phyloP scores from a whole-genome alignment of 345 rosid species.

The Fremontodendron californicum region DNA sequence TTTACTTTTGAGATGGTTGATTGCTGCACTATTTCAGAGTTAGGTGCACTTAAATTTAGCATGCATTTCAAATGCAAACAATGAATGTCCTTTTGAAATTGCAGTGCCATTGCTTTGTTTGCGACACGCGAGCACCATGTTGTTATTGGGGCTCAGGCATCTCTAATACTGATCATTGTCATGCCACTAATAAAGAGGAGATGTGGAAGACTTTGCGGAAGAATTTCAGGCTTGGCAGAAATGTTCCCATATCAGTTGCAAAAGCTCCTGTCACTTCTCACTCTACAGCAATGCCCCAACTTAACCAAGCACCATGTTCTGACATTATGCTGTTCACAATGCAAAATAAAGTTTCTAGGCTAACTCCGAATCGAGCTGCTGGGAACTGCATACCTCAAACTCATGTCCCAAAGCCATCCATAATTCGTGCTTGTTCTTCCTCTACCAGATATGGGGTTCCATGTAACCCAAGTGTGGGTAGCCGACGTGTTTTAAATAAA shows the following conservation, averaged over 20 bases:
- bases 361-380: not conserved
- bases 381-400: constrained; percentile 18
- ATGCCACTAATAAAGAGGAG: constrained; percentile 69
- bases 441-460: constrained; percentile 26
- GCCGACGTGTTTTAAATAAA: constrained; percentile 19
- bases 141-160: constrained; percentile 49
- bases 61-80: not conserved
- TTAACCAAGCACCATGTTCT: constrained; percentile 21
- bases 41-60: not conserved
- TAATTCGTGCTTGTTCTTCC: constrained; percentile 44
- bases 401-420: constrained; percentile 14
- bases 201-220: constrained; percentile 60
- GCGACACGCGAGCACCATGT: constrained; percentile 83
- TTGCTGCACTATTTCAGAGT: not conserved
- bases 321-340: constrained; percentile 11
- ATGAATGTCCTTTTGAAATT: constrained; percentile 12
- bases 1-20: not conserved
- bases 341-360: constrained; percentile 8
- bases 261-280: constrained; percentile 17
- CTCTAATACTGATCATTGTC: constrained; percentile 56
- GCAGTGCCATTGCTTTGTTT: constrained; percentile 91
- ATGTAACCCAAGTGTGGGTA: constrained; percentile 26
- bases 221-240: constrained; percentile 31
- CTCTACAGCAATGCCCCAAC: constrained; percentile 19
- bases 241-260: constrained; percentile 23